Conservation (phyloP, 202 grass and related monocot species). For the Dendrocalamus latiflorus region DNA sequence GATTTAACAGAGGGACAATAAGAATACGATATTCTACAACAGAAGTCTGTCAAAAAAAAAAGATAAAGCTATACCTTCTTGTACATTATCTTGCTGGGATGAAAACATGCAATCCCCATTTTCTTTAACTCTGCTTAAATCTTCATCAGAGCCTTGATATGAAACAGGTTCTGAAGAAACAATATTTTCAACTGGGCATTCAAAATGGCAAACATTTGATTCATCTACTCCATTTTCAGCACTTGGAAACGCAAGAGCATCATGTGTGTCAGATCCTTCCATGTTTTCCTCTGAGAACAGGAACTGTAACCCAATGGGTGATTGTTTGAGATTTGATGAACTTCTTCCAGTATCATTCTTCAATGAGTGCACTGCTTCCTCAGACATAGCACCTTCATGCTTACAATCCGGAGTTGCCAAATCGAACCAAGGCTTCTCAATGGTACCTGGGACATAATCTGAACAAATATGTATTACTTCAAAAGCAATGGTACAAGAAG, state of each 20-base stretch:
- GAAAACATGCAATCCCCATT: background rate
- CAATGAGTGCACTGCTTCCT: background rate
- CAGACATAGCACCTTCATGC: background rate
- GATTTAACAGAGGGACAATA: background rate
- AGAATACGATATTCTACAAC: background rate
- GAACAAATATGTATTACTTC: conserved; percentile 11
- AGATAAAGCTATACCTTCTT: conserved; percentile 15
- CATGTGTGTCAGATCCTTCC: background rate
- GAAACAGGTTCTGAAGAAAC: conserved; percentile 14
- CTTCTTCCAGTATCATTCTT: conserved; percentile 27
- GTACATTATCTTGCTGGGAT: background rate
- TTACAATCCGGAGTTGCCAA: conserved; percentile 2
- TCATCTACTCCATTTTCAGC: background rate
- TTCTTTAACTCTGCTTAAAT: conserved; percentile 10
- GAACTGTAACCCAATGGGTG: conserved; percentile 14
- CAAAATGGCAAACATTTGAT: background rate
- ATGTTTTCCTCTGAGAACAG: background rate
- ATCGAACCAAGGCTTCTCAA: background rate
- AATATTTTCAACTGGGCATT: background rate
- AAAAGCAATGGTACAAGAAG: conserved; percentile 12
- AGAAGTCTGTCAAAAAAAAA: background rate
- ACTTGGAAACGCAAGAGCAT: background rate
- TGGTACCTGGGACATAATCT: conserved; percentile 15
- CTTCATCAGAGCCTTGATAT: background rate
- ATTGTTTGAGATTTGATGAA: conserved; percentile 15